Evolutionary conservation across 345 rosid genomes (phyloP).

Genomic region (Eucalyptus curtisii): DNA sequence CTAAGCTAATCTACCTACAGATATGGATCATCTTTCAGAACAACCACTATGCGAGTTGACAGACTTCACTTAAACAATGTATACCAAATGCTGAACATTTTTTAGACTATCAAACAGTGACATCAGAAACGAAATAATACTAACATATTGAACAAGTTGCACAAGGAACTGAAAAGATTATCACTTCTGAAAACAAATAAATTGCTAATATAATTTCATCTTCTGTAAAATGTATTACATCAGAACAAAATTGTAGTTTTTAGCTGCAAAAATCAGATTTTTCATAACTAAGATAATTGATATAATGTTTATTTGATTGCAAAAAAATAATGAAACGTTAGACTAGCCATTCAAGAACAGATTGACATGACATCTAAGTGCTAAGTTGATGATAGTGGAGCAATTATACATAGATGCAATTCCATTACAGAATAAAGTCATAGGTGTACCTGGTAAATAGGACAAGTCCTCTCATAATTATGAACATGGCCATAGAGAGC

Average conservation of each 20-base stretch:
- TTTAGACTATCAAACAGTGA: not conserved
- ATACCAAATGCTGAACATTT: not conserved
- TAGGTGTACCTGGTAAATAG: conserved; percentile 45
- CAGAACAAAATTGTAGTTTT: not conserved
- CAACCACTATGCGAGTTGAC: not conserved
- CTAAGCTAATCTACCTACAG: not conserved
- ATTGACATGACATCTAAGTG: not conserved
- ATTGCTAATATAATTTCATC: not conserved
- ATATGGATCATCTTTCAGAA: not conserved
- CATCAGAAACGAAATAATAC: not conserved
- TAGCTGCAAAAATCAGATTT: not conserved
- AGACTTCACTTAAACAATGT: not conserved
- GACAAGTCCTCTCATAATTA: conserved; percentile 77
- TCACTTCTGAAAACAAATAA: not conserved
- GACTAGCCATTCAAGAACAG: not conserved
- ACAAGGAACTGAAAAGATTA: not conserved
- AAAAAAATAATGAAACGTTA: not conserved
- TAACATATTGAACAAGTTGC: not conserved
- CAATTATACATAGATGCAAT: not conserved
- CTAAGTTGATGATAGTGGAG: not conserved
- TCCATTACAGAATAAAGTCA: not conserved
- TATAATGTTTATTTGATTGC: not conserved
- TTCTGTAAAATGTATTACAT: not conserved
- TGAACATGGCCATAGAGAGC: conserved; percentile 75
- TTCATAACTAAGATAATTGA: not conserved